Evolutionary conservation across 768 basidiomycete species (phyloP).

Genomic region (Boletus rubroflammeus): DNA sequence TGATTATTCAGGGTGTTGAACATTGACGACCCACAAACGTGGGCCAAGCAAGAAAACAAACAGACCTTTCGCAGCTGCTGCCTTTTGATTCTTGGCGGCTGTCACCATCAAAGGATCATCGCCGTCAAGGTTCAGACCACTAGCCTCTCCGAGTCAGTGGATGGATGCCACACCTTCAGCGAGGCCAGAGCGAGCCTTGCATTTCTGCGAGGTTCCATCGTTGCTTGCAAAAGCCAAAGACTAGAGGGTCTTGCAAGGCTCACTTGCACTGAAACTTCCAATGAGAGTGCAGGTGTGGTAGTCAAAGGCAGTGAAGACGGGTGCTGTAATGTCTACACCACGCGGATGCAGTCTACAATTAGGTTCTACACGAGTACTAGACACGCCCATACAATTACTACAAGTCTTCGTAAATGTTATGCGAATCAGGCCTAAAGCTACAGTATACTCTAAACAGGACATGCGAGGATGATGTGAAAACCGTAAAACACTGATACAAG

Average conservation of each 20-base stretch:
- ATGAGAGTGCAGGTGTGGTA: neutral
- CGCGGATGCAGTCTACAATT: neutral
- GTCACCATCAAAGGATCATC: neutral
- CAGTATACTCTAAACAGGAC: conserved; percentile 13
- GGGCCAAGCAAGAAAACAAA: neutral
- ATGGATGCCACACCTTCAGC: conserved; percentile 24
- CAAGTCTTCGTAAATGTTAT: neutral
- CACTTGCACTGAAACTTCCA: neutral
- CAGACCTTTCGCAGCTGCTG: conserved; percentile 50
- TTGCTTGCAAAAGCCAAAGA: neutral
- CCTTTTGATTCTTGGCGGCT: conserved; percentile 47
- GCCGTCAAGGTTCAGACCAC: neutral
- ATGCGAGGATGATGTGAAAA: conserved; percentile 1
- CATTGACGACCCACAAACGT: neutral
- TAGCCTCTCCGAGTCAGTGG: neutral
- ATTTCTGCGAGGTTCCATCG: conserved; percentile 25
- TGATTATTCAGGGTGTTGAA: conserved; percentile 1
- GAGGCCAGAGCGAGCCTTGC: conserved; percentile 16
- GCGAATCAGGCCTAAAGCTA: conserved; percentile 5
- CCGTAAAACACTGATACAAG: conserved; percentile 7
- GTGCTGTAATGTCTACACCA: neutral
- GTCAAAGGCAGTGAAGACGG: neutral
- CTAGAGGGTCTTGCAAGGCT: neutral
- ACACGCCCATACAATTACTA: conserved; percentile 3
- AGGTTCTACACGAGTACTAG: conserved; percentile 2